Conservation (phyloP, 805 yeast genomes). For the Candida manassasensis region DNA sequence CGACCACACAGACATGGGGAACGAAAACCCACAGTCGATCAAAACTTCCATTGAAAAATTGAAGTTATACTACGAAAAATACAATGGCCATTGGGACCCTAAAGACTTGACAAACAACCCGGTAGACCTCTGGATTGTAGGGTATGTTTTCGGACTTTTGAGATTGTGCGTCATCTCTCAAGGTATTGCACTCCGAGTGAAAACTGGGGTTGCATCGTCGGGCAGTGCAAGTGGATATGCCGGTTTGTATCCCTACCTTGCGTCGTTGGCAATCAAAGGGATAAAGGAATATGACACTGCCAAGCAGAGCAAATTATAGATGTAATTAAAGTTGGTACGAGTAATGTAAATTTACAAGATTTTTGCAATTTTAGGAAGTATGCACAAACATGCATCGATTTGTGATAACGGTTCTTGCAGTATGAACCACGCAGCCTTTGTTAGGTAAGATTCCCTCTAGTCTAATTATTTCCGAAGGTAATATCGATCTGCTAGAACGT, state of each 20-base stretch:
- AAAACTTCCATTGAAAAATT: slow-evolving; percentile 14
- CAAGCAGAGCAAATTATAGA: slow-evolving; percentile 4
- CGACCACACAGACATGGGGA: slow-evolving; percentile 26
- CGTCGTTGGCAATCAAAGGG: slow-evolving; percentile 24
- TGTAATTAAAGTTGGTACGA: neutral
- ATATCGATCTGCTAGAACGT: too few relatives aligned
- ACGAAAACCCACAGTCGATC: slow-evolving; percentile 21
- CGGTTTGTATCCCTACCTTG: slow-evolving; percentile 26
- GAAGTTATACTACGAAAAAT: slow-evolving; percentile 17
- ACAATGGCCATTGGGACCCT: slow-evolving; percentile 28
- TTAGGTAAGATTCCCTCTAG: too few relatives aligned
- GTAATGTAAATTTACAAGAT: neutral
- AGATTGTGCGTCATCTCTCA: slow-evolving; percentile 55
- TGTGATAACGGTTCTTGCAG: too few relatives aligned
- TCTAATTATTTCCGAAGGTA: too few relatives aligned
- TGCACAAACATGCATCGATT: too few relatives aligned
- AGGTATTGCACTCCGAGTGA: slow-evolving; percentile 55
- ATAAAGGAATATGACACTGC: slow-evolving; percentile 9
- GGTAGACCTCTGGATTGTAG: slow-evolving; percentile 43
- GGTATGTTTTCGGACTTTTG: slow-evolving; percentile 51
- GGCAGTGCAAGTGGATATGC: slow-evolving; percentile 44
- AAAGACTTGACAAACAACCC: slow-evolving; percentile 40
- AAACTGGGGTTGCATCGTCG: slow-evolving; percentile 50
- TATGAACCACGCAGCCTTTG: too few relatives aligned
- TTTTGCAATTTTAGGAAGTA: neutral